Conservation (phyloP, 2,329 filamentous ascomycete genomes). For the Biscogniauxia sp. region DNA sequence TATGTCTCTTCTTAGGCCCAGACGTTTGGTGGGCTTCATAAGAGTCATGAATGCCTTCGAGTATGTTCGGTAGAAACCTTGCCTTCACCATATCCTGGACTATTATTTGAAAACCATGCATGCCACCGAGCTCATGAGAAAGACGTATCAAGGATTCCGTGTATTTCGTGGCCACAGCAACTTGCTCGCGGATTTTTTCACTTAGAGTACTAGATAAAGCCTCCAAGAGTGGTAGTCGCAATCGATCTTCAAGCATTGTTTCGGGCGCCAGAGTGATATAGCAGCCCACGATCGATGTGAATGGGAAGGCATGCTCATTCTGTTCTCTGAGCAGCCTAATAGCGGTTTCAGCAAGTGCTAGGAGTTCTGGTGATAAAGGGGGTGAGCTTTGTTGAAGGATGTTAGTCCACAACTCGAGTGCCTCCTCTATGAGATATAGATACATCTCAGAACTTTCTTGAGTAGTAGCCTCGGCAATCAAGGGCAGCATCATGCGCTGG, state of each 20-base stretch:
- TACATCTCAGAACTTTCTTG: constrained; percentile 72
- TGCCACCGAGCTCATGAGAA: constrained; percentile 60
- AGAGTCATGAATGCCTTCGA: constrained; percentile 65
- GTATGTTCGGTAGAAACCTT: constrained; percentile 60
- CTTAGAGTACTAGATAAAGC: constrained; percentile 51
- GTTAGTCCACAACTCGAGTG: constrained; percentile 82
- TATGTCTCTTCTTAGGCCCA: constrained; percentile 70
- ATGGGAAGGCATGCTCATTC: constrained; percentile 59
- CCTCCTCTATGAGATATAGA: constrained; percentile 86
- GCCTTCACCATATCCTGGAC: constrained; percentile 63
- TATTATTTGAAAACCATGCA: constrained; percentile 59
- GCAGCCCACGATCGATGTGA: constrained; percentile 64
- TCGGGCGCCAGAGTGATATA: constrained; percentile 70
- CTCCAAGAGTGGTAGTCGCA: constrained; percentile 48
- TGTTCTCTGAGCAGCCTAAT: constrained; percentile 67
- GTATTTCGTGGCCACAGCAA: constrained; percentile 56
- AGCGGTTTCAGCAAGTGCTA: constrained; percentile 59
- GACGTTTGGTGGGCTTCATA: constrained; percentile 77
- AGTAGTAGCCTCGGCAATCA: constrained; percentile 78
- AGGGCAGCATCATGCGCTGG: constrained; percentile 74
- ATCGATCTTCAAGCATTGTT: constrained; percentile 59
- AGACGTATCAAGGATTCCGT: constrained; percentile 65
- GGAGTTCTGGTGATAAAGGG: constrained; percentile 60
- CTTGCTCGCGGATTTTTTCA: constrained; percentile 55
- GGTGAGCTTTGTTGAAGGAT: constrained; percentile 66